Percentiles rank a stretch among this genome's conserved stretches.
phyloP scores from a whole-genome alignment of 306 rosid species.

The Malus asiatica region DNA sequence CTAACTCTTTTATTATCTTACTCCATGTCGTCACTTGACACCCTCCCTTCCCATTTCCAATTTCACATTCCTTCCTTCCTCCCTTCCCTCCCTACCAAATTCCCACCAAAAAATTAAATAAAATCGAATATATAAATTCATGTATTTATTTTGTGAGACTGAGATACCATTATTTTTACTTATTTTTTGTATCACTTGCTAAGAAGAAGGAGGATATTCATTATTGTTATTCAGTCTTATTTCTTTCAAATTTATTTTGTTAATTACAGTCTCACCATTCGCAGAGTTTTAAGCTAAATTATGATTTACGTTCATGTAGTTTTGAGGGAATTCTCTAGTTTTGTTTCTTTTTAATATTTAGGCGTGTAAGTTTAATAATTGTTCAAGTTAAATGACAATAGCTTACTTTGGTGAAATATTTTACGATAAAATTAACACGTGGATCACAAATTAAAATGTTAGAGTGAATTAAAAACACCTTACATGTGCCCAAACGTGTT shows the following conservation, averaged over 20 bases:
- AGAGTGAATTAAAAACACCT: too few relatives aligned
- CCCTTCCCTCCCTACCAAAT: neutral
- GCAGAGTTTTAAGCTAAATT: neutral
- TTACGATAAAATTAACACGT: too few relatives aligned
- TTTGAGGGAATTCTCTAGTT: neutral
- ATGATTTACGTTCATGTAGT: neutral
- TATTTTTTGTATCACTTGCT: neutral
- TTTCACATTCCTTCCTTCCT: neutral
- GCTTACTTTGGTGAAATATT: too few relatives aligned
- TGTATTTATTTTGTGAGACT: neutral
- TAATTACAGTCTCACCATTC: neutral
- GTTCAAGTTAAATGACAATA: too few relatives aligned
- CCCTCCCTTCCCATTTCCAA: neutral
- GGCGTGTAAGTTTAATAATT: too few relatives aligned
- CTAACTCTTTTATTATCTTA: slow-evolving; percentile 12
- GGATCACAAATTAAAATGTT: too few relatives aligned
- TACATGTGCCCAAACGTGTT: too few relatives aligned
- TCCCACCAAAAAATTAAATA: neutral
- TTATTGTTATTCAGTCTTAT: neutral
- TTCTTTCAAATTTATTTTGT: neutral
- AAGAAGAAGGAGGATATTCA: neutral
- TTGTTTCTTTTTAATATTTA: too few relatives aligned
- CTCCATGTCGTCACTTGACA: slow-evolving; percentile 18
- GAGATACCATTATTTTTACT: neutral
- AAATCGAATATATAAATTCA: too few relatives aligned